These are phyloP conservation scores for sunflower (Helianthus annuus) DNA, from an alignment of 129 eudicot species.

Conservation along the genomic window HanXRQr2.0-SUNRISE NC_035442.2:176306837-176307336, in stretches of 20 bases:
- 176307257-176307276: conserved; percentile 9
- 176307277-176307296: not conserved
- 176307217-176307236: not conserved
- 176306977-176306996: not conserved
- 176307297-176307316: too few species aligned
- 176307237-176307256: not conserved
- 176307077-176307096: conserved; percentile 20
- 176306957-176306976: conserved; percentile 22
- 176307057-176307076: not conserved
- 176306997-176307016: not conserved
- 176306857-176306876: not conserved
- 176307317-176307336: too few species aligned
- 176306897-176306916: conserved; percentile 8
- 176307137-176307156: conserved; percentile 17
- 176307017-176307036: conserved; percentile 25
- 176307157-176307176: not conserved
- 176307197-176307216: conserved; percentile 10
- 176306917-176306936: conserved; percentile 14
- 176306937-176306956: not conserved
- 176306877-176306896: conserved; percentile 6
- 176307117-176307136: conserved; percentile 11
- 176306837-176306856: too few species aligned
- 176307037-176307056: conserved; percentile 19
- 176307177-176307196: not conserved
- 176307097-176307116: conserved; percentile 2